These are phyloP conservation scores for Psilocybe mexicana DNA, from an alignment of 1,284 basidiomycete species.

Conservation along the genomic window DNA sequence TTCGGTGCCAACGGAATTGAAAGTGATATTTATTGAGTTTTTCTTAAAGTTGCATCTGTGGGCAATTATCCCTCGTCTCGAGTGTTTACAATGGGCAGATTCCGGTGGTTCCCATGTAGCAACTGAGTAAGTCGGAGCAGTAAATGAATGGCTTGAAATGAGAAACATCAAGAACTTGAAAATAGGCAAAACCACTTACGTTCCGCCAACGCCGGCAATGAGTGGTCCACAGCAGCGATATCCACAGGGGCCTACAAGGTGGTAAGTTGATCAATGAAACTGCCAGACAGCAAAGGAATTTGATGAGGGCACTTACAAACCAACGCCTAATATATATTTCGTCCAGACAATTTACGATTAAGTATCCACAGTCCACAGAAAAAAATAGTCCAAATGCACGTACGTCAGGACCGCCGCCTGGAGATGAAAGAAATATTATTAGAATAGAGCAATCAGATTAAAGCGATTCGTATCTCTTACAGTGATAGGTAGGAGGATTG, in stretches of 20 bases:
- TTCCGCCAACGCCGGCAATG: constrained; percentile 2
- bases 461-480: not conserved
- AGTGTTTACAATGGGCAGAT: constrained; percentile 5
- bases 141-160: not conserved
- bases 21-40: too few species aligned
- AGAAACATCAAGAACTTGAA: not conserved
- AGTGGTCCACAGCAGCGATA: constrained; percentile 1
- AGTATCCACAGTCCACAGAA: not conserved
- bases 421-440: not conserved
- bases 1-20: too few species aligned
- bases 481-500: not conserved
- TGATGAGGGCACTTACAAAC: not conserved
- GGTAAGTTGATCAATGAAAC: not conserved
- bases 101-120: constrained; percentile 5
- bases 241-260: not conserved
- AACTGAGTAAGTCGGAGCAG: not conserved
- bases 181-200: not conserved
- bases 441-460: not conserved
- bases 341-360: not conserved
- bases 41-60: too few species aligned
- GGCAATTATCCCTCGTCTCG: too few species aligned
- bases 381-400: not conserved
- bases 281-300: not conserved
- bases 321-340: not conserved
- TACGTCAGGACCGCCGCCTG: not conserved